Evolutionary conservation across 768 basidiomycete genomes (phyloP).

Genomic region (Tylopilus subfusipes): DNA sequence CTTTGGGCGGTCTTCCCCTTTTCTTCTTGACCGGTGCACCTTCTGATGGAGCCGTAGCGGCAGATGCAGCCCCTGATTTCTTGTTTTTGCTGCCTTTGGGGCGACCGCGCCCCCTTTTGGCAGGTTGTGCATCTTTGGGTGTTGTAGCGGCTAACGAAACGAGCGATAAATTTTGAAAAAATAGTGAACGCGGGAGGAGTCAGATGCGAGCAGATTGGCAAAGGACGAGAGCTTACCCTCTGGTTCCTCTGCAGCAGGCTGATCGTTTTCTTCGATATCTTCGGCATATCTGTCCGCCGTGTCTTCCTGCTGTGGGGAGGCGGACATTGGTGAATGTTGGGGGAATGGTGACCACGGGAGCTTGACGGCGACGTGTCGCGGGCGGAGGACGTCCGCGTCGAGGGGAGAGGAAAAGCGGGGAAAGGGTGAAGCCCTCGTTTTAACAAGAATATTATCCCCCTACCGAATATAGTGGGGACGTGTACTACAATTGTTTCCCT

Average conservation of each 20-base stretch:
- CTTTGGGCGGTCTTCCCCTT: slow-evolving; percentile 52
- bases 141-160: slow-evolving; percentile 38
- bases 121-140: slow-evolving; percentile 34
- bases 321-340: slow-evolving; percentile 49
- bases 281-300: slow-evolving; percentile 54
- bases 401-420: slow-evolving; percentile 55
- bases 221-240: slow-evolving; percentile 28
- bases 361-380: slow-evolving; percentile 16
- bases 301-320: slow-evolving; percentile 56
- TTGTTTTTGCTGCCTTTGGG: slow-evolving; percentile 87
- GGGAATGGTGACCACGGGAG: slow-evolving; percentile 25
- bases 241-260: slow-evolving; percentile 32
- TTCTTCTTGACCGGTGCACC: slow-evolving; percentile 39
- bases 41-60: slow-evolving; percentile 28
- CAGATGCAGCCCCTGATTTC: slow-evolving; percentile 39
- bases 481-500: slow-evolving; percentile 61
- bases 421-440: slow-evolving; percentile 67
- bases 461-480: slow-evolving; percentile 68
- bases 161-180: slow-evolving; percentile 21
- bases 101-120: slow-evolving; percentile 81
- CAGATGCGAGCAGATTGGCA: slow-evolving; percentile 9
- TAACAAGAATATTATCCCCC: slow-evolving; percentile 67
- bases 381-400: slow-evolving; percentile 33
- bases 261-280: slow-evolving; percentile 53
- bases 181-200: slow-evolving; percentile 12